Evolutionary conservation across 192 early-diverging fungal species (phyloP).

Genomic region (Oehlia diaphana): DNA sequence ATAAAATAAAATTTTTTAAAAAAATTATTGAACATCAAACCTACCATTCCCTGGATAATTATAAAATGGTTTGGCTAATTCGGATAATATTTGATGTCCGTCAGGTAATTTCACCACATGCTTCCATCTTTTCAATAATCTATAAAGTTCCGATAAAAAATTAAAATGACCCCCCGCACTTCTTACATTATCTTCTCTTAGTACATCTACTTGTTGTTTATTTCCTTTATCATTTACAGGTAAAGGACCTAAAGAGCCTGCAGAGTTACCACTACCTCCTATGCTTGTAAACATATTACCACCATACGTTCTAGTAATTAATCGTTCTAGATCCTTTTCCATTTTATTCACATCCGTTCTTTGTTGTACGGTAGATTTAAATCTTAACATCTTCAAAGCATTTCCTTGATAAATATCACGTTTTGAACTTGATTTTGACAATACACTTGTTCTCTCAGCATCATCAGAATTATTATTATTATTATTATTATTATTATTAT

Average conservation of each 20-base stretch:
- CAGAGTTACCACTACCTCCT: slow-evolving; percentile 33
- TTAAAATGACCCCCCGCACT: slow-evolving; percentile 16
- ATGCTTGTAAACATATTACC: slow-evolving; percentile 32
- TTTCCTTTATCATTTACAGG: slow-evolving; percentile 25
- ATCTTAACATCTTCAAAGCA: slow-evolving; percentile 36
- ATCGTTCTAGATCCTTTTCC: slow-evolving; percentile 48
- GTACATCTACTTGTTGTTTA: slow-evolving; percentile 29
- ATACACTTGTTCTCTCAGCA: background rate
- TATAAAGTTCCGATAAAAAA: slow-evolving; percentile 12
- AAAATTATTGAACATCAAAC: background rate
- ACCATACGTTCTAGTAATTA: slow-evolving; percentile 26
- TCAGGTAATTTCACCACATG: slow-evolving; percentile 26
- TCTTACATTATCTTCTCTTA: slow-evolving; percentile 18
- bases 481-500: background rate
- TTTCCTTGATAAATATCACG: slow-evolving; percentile 2
- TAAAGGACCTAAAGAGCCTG: slow-evolving; percentile 31
- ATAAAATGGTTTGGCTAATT: slow-evolving; percentile 33
- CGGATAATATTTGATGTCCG: slow-evolving; percentile 15
- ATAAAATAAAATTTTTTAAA: too few relatives aligned
- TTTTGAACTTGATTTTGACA: background rate
- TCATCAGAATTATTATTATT: background rate
- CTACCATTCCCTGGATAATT: slow-evolving; percentile 33
- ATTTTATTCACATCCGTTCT: slow-evolving; percentile 41
- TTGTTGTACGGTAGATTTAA: slow-evolving; percentile 44
- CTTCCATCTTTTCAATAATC: slow-evolving; percentile 27